A percentile compares a stretch with the other conserved stretches of the same genome.
phyloP scores from a whole-genome alignment of 805 yeast genomes.

The Metschnikowia continentalis region DNA sequence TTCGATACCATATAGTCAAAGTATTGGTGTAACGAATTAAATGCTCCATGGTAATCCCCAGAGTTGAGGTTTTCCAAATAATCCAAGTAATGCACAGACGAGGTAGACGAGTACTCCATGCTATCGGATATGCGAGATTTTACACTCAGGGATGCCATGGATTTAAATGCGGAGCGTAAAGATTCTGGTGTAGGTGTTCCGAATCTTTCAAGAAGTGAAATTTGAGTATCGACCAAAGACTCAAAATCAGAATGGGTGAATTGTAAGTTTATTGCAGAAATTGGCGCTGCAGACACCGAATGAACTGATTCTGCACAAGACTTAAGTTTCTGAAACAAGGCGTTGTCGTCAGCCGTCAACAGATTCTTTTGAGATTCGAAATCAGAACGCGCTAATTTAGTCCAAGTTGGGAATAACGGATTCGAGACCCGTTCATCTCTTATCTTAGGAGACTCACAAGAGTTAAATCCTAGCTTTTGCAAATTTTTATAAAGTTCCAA shows the following conservation, averaged over 20 bases:
- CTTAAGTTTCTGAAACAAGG: background rate
- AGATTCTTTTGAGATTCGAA: background rate
- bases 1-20: constrained; percentile 75
- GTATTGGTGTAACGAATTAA: constrained; percentile 49
- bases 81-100: constrained; percentile 47
- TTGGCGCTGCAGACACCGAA: background rate
- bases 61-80: constrained; percentile 56
- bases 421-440: background rate
- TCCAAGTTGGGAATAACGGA: constrained; percentile 7
- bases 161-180: constrained; percentile 37
- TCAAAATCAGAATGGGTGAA: constrained; percentile 25
- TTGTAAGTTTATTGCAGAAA: constrained; percentile 14
- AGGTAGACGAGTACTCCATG: background rate
- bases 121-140: background rate
- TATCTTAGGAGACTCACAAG: background rate
- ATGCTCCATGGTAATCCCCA: constrained; percentile 60
- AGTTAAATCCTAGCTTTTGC: background rate
- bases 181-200: constrained; percentile 29
- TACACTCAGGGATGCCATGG: constrained; percentile 44
- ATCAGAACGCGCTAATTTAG: constrained; percentile 2
- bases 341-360: background rate
- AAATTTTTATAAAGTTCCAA: constrained; percentile 13
- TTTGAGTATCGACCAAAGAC: constrained; percentile 49
- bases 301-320: background rate
- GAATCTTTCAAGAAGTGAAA: constrained; percentile 42